phyloP scores from a whole-genome alignment of 306 rosid genomes.

The Calophaca sinica region DNA sequence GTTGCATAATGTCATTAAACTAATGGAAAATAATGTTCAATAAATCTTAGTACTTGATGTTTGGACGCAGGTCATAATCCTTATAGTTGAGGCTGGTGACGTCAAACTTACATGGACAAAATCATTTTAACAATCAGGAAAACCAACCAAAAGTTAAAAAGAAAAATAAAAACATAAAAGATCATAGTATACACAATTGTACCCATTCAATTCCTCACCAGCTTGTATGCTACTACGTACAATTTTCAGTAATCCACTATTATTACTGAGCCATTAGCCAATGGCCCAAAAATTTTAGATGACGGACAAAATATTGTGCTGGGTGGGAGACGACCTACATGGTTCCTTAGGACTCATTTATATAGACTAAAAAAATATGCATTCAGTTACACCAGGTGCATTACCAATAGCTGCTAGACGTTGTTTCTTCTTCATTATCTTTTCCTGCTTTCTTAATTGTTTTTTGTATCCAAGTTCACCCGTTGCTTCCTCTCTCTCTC shows the following conservation, averaged over 20 bases:
- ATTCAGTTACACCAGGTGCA: constrained; percentile 43
- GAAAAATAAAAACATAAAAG: neutral
- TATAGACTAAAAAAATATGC: constrained; percentile 26
- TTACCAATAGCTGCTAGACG: constrained; percentile 99
- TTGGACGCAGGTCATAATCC: constrained; percentile 14
- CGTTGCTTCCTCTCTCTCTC: constrained; percentile 74
- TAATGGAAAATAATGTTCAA: constrained; percentile 28
- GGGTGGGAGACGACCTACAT: constrained; percentile 6
- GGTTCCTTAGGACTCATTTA: constrained; percentile 14
- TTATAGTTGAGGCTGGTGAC: constrained; percentile 28
- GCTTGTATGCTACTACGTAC: constrained; percentile 10
- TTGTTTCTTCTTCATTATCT: constrained; percentile 81
- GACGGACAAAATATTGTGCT: constrained; percentile 4
- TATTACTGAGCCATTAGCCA: constrained; percentile 22
- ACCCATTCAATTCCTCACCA: constrained; percentile 9
- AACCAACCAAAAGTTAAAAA: neutral
- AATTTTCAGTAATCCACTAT: neutral
- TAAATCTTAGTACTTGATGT: constrained; percentile 3
- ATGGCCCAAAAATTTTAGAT: neutral
- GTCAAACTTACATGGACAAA: constrained; percentile 32
- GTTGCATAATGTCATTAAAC: constrained; percentile 39
- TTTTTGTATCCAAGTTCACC: constrained; percentile 90
- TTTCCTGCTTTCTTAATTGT: constrained; percentile 93
- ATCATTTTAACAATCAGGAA: constrained; percentile 9
- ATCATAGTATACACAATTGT: neutral